phyloP scores from a whole-genome alignment of 73 alveolate genomes.

The Diophrys appendiculata region DNA sequence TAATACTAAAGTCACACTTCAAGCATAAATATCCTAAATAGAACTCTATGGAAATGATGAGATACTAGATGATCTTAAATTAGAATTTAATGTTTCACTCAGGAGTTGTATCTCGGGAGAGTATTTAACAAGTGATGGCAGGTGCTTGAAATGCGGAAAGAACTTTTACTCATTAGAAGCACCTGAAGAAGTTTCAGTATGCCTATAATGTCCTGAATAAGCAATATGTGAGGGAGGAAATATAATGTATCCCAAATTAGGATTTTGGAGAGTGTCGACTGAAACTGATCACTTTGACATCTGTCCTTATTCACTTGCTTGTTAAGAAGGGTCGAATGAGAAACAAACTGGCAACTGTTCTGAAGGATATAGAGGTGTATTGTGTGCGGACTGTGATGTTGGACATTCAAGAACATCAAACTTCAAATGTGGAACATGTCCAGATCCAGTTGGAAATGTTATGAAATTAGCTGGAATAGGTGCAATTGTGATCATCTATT shows the following conservation, averaged over 20 bases:
- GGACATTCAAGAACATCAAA: neutral
- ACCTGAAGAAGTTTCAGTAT: slow-evolving; percentile 1
- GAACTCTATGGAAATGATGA: too few species aligned
- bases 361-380: slow-evolving; percentile 4
- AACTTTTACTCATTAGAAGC: slow-evolving; percentile 18
- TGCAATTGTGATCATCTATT: neutral
- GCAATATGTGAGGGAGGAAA: slow-evolving; percentile 46
- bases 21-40: too few species aligned
- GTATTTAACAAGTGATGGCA: slow-evolving; percentile 14
- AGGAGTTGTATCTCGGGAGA: slow-evolving; percentile 54
- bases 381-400: slow-evolving; percentile 11
- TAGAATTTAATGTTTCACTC: too few species aligned
- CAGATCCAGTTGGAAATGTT: slow-evolving; percentile 1
- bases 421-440: neutral
- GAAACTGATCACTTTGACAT: slow-evolving; percentile 3
- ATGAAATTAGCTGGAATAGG: neutral
- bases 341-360: neutral
- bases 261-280: slow-evolving; percentile 24
- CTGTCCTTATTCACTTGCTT: slow-evolving; percentile 56
- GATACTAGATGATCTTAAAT: too few species aligned
- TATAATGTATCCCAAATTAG: slow-evolving; percentile 25
- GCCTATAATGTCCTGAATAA: slow-evolving; percentile 16
- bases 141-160: slow-evolving; percentile 23
- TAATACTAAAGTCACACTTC: too few species aligned
- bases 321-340: slow-evolving; percentile 16